Evolutionary conservation across 306 rosid genomes (phyloP), one percentile per base, ranked within the genome.

Genomic region (Spatholobus suberectus): DNA sequence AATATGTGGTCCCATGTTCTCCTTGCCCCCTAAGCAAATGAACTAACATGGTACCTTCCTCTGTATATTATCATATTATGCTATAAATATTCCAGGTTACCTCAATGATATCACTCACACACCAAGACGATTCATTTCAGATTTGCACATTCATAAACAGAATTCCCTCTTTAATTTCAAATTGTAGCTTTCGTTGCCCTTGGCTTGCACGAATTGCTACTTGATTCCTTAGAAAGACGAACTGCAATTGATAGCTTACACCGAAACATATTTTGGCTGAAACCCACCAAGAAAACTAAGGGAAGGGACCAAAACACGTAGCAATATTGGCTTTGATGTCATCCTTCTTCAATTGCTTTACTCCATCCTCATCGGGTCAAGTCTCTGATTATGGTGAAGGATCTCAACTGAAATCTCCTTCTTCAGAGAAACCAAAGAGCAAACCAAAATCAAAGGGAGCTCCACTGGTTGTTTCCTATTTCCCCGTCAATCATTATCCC

Each of bases 391-490:
- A 79, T 52, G 5, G n/a, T 34, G 38, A 3, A 66, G 55, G 11
- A 6, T 74, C 71, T 34, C 15, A 74, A 35, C 3, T 17, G 11
- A 84, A 79, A 84, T n/a, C 81, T 17, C 12, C 43, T 3, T 79
- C 78, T 66, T 66, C 73, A 12, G 38, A 67, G 78, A 74, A 84
- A 75, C 6, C 68, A 35, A 66, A 84, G 68, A 84, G 17, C 12
- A 73, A 79, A 47, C 17, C 76, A 74, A 67, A 55, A 57, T 79
- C 84, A 44, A 75, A 23, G 47, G 73, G 26, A 54, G 67, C 84
- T 41, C 87, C 84, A 34, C 6, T 84, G 0, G 58, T 54, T 41
- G 78, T 84, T 66, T 57, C 73, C n/a, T 74, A 79, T 72, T 84
- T 84, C n/a, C 87, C 84, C 0, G 57, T 43, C 24, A 73, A 66